Evolutionary conservation across 2,329 filamentous ascomycete genomes (phyloP).

Genomic region (Fusarium mangiferae): DNA sequence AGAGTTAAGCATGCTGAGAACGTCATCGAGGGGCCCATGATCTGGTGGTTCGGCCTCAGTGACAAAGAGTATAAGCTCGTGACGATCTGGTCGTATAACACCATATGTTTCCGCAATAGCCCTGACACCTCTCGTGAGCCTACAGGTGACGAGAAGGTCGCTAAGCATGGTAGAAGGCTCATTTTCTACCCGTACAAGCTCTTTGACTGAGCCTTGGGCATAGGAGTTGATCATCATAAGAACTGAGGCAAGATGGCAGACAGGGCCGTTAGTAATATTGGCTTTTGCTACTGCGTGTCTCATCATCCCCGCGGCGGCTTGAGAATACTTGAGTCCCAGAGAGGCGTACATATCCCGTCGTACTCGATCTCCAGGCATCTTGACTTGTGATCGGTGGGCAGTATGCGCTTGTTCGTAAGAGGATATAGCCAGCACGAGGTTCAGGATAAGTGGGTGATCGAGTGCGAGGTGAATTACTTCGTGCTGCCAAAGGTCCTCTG

Average conservation of each 20-base stretch:
- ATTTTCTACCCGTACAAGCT: background rate
- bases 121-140: background rate
- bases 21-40: background rate
- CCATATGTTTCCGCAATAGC: background rate
- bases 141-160: background rate
- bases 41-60: background rate
- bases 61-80: background rate
- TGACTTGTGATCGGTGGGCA: background rate
- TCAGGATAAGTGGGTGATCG: background rate
- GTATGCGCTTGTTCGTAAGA: background rate
- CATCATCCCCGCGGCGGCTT: background rate
- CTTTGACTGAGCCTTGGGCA: background rate
- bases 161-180: background rate
- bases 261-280: background rate
- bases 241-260: background rate
- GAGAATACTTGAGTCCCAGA: background rate
- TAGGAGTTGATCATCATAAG: slow-evolving; percentile 9
- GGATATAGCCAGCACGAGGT: background rate
- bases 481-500: background rate
- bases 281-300: background rate
- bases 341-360: background rate
- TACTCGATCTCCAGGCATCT: background rate
- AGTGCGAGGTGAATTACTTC: background rate
- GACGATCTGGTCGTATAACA: background rate
- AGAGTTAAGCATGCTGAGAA: background rate